phyloP scores from a whole-genome alignment of 192 early-diverging fungal genomes.

The Chytriomyces sp. region DNA sequence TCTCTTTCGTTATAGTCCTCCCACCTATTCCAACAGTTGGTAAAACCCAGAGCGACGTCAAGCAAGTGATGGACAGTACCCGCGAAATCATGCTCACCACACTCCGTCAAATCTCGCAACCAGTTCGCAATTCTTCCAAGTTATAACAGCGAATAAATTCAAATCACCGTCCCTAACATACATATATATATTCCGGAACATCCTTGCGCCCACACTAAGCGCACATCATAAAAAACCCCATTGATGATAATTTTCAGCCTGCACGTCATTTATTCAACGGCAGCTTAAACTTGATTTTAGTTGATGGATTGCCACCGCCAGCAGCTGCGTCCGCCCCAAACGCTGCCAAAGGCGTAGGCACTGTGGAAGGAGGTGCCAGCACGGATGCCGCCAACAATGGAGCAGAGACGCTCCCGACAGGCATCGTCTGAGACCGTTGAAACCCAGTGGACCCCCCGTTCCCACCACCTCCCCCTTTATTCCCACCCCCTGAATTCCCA shows the following conservation, averaged over 20 bases:
- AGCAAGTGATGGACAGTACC: conserved; percentile 26
- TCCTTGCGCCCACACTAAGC: no score
- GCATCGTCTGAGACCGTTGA: neutral
- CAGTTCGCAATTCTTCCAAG: no score
- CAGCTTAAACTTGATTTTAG: neutral
- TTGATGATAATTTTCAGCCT: no score
- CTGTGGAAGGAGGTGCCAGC: neutral
- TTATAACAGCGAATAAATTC: no score
- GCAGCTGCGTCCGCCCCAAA: neutral
- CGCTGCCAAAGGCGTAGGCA: neutral
- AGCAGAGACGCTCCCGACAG: no score
- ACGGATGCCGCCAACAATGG: neutral
- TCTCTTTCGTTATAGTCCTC: conserved; percentile 26
- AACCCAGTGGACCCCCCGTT: neutral
- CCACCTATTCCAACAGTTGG: conserved; percentile 38
- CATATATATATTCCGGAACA: no score
- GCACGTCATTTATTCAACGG: neutral
- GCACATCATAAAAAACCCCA: no score
- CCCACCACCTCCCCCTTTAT: neutral
- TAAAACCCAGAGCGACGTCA: conserved; percentile 32
- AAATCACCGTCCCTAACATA: no score
- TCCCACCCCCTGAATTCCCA: neutral
- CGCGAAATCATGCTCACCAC: conserved; percentile 30
- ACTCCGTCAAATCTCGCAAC: conserved; percentile 4
- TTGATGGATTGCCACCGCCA: neutral